Base-by-base conservation (phyloP, 148 eudicot genomes). In the Fagopyrum tataricum region DNA sequence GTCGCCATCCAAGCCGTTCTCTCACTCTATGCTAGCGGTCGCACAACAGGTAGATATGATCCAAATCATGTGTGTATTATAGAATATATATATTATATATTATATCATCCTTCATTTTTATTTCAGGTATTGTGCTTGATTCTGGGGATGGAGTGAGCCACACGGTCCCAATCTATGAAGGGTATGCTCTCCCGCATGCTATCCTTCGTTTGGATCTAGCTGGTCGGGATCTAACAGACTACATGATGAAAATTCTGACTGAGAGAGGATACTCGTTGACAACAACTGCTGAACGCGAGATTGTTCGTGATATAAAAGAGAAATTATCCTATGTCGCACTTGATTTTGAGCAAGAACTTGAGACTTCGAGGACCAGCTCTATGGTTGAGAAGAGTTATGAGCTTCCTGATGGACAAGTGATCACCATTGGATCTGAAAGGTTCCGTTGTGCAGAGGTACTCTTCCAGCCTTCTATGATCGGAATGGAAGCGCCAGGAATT, bases 1-100 rank as follows among this genome's bases (percentile, higher is more conserved):
- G 83, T 85, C 7, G 83, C 85, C 43, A 82, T 80, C 67, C 84
- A 85, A 74, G 83, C 83, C 51, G 89, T 81, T 40, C 84, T 73
- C 52, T 73, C 76, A 15, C 76, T 56, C 23, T 73, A 73, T 8
- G 76, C 76, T 46, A 73, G 76, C 44, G 76, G 76, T 21, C 69
- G 69, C n/a, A 73, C 76, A 9, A 56, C 76, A 48, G 76, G 76
- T 73, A 73, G 48, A 64, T 64, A 2, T 31, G 0, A 31, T 31
- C 37, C 44, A 15, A 37, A 0, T 64, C 69, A 64, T 12, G 2
- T 31, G 37, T 31, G 2, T 31, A 31, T 31, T 31, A 31, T 31
- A 31, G 37, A 3, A 31, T 31, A 31, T 31, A 31, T 31, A 31
- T 31, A n/a, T n/a, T n/a, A n/a, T n/a, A n/a, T 26, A 20, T 4